These are phyloP conservation scores for Cantharellus cinnabarinus DNA, from an alignment of 768 basidiomycete genomes.

Conservation along the genomic window DNA sequence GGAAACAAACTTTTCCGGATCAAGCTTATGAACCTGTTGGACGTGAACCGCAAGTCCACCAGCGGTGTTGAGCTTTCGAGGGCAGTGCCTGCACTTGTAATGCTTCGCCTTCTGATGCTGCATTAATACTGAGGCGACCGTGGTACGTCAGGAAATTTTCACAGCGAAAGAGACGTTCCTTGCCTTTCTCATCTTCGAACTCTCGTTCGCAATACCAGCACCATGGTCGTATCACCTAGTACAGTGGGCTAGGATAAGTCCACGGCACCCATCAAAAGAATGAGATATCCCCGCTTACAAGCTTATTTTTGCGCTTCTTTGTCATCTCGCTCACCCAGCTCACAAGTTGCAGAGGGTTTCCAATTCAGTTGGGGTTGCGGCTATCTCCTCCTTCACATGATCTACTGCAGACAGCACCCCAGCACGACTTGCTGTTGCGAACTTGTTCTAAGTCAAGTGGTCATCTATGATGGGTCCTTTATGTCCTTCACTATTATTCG, in stretches of 20 bases:
- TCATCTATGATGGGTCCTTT: too few species aligned
- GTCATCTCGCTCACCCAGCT: background rate
- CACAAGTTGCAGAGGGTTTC: too few species aligned
- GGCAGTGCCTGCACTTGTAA: conserved; percentile 95
- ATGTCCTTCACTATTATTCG: too few species aligned
- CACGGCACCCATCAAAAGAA: background rate
- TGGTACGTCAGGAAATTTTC: background rate
- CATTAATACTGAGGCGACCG: conserved; percentile 53
- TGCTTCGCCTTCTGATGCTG: conserved; percentile 99
- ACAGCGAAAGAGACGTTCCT: conserved; percentile 11
- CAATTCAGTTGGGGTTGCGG: too few species aligned
- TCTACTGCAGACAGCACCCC: too few species aligned
- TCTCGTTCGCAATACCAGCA: conserved; percentile 99
- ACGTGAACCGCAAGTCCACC: conserved; percentile 96
- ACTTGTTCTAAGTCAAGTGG: too few species aligned
- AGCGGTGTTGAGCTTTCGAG: conserved; percentile 85
- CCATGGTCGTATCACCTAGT: conserved; percentile 71
- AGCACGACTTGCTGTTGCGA: too few species aligned
- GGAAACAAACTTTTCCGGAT: conserved; percentile 60
- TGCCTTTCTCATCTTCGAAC: conserved; percentile 98
- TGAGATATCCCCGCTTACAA: background rate
- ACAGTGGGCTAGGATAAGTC: background rate
- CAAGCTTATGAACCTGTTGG: conserved; percentile 98
- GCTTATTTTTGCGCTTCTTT: background rate
- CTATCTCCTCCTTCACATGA: too few species aligned